These are phyloP conservation scores for Boechera stricta DNA, from an alignment of 345 rosid genomes.

Conservation along the genomic window DNA sequence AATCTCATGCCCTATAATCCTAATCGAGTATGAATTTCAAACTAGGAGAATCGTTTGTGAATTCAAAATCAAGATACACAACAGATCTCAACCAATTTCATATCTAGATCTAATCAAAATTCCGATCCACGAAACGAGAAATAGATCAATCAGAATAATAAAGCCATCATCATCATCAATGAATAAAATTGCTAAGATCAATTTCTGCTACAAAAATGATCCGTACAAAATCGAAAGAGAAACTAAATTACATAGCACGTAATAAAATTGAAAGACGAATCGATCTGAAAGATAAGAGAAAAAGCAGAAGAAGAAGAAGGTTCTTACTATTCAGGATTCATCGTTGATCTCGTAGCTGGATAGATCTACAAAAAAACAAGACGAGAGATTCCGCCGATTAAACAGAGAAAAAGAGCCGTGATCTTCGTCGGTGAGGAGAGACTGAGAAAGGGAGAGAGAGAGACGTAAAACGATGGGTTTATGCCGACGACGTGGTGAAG, in stretches of 20 bases:
- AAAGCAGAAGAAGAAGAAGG: constrained; percentile 1
- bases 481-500: constrained; percentile 43
- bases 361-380: constrained; percentile 25
- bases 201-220: not conserved
- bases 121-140: constrained; percentile 16
- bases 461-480: constrained; percentile 30
- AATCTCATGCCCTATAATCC: constrained; percentile 19
- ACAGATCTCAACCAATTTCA: constrained; percentile 22
- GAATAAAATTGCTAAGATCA: constrained; percentile 15
- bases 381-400: constrained; percentile 34
- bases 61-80: not conserved
- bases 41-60: not conserved
- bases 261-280: constrained; percentile 7
- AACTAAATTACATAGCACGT: constrained; percentile 21
- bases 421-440: constrained; percentile 47
- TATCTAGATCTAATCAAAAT: constrained; percentile 34
- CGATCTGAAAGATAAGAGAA: constrained; percentile 23
- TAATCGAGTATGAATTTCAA: constrained; percentile 4
- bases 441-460: constrained; percentile 31
- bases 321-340: constrained; percentile 97
- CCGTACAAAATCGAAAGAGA: not conserved
- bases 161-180: not conserved
- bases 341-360: constrained; percentile 47
- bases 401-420: constrained; percentile 17
- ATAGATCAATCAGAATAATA: not conserved